phyloP scores from a whole-genome alignment of 2,329 filamentous ascomycete species.

The Neophaeococcomyces aloes region DNA sequence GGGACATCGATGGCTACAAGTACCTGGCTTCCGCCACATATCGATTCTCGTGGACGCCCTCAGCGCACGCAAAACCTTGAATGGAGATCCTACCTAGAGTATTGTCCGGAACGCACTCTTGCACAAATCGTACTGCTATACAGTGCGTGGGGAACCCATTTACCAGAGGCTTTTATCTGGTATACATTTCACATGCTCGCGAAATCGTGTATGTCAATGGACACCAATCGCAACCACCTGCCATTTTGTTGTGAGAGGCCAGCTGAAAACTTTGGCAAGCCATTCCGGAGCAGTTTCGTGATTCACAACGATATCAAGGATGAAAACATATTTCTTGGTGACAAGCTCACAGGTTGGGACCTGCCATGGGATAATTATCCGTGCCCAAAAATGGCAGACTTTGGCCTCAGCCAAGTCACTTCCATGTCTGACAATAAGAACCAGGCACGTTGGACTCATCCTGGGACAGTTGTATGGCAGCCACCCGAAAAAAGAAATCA shows the following conservation, averaged over 20 bases:
- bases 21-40: background rate
- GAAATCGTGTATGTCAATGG: conserved; percentile 6
- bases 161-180: conserved; percentile 18
- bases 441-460: background rate
- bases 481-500: conserved; percentile 6
- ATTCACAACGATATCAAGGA: conserved; percentile 15
- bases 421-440: conserved; percentile 1
- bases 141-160: conserved; percentile 15
- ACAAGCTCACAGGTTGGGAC: background rate
- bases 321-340: background rate
- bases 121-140: conserved; percentile 12
- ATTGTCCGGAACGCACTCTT: conserved; percentile 9
- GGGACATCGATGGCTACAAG: background rate
- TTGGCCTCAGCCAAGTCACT: conserved; percentile 13
- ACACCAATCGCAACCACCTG: background rate
- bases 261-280: conserved; percentile 6
- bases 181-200: conserved; percentile 13
- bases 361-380: conserved; percentile 9
- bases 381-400: conserved; percentile 13
- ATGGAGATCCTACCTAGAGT: conserved; percentile 15
- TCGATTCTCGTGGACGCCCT: background rate
- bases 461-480: background rate
- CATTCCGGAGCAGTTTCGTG: conserved; percentile 5
- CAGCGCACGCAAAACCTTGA: conserved; percentile 1
- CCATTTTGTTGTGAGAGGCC: background rate